Conservation (phyloP, 139 green algal genomes). For the Monoraphidium neglectum region DNA sequence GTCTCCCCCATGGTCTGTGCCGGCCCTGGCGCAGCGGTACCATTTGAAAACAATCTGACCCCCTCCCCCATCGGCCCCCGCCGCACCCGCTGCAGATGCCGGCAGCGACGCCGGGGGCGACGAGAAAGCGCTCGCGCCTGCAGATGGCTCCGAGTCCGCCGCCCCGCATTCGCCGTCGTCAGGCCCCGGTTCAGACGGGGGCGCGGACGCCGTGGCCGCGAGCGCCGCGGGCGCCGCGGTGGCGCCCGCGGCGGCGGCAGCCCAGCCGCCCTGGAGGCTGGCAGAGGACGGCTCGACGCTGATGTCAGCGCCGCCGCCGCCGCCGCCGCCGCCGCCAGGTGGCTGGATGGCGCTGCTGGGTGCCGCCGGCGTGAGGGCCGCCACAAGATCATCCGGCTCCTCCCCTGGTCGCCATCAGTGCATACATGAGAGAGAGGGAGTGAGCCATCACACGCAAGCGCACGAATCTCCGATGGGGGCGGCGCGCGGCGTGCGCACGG, state of each 20-base stretch:
- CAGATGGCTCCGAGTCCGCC: not conserved
- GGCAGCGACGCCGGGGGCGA: not conserved
- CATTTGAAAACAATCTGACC: too few relatives aligned
- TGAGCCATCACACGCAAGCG: not conserved
- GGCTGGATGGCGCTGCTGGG: not conserved
- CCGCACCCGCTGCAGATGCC: not conserved
- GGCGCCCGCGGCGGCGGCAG: not conserved
- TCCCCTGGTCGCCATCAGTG: conserved; percentile 7
- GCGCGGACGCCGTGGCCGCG: not conserved
- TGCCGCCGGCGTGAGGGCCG: conserved; percentile 1
- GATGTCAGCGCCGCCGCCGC: not conserved
- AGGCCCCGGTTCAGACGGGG: not conserved
- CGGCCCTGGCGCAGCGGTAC: too few relatives aligned
- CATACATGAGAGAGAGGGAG: not conserved
- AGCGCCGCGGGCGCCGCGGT: not conserved
- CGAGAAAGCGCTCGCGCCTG: not conserved
- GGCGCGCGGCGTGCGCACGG: not conserved
- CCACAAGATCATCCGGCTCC: conserved; percentile 22
- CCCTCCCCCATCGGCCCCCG: too few relatives aligned
- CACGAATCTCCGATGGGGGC: not conserved
- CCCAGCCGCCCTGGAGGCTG: not conserved
- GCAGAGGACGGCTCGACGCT: conserved; percentile 15
- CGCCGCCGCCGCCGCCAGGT: not conserved
- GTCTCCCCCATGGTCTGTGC: not conserved
- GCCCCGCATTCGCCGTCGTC: not conserved